Conservation (phyloP, 2,329 filamentous ascomycete genomes). For the Colletotrichum theobromicola region DNA sequence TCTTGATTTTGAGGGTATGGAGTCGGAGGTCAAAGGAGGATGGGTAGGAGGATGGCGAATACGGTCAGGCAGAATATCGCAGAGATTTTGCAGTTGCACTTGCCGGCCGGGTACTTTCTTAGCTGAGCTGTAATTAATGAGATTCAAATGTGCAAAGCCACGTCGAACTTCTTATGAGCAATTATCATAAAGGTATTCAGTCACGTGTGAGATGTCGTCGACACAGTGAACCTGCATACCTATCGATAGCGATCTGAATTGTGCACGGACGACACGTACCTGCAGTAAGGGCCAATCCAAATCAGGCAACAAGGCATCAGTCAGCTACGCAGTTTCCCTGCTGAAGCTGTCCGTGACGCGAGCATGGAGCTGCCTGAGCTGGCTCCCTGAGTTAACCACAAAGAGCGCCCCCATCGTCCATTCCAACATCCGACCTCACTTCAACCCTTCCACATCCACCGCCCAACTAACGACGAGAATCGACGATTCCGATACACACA, state of each 20-base stretch:
- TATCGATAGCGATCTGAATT: not conserved
- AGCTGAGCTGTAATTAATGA: not conserved
- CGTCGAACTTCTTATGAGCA: not conserved
- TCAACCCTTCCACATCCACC: not conserved
- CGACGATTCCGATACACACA: not conserved
- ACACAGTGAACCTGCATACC: too few relatives aligned
- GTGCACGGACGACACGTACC: conserved; percentile 6
- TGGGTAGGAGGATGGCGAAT: not conserved
- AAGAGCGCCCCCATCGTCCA: conserved; percentile 25
- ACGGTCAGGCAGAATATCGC: not conserved
- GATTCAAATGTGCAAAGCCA: not conserved
- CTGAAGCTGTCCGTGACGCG: conserved; percentile 39
- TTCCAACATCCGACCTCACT: conserved; percentile 10
- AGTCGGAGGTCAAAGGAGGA: not conserved
- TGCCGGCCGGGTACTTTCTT: not conserved
- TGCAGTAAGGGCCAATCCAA: conserved; percentile 9
- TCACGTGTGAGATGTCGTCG: too few relatives aligned
- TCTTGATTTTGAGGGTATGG: not conserved
- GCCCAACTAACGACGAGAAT: not conserved
- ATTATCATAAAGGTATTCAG: too few relatives aligned
- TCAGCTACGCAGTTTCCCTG: conserved; percentile 24
- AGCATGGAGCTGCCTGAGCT: conserved; percentile 49
- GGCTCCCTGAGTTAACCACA: conserved; percentile 10
- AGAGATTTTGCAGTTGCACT: not conserved
- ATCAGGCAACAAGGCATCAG: conserved; percentile 24